Evolutionary conservation across 192 early-diverging fungal genomes (phyloP).

Genomic region (Coemansia sp.): DNA sequence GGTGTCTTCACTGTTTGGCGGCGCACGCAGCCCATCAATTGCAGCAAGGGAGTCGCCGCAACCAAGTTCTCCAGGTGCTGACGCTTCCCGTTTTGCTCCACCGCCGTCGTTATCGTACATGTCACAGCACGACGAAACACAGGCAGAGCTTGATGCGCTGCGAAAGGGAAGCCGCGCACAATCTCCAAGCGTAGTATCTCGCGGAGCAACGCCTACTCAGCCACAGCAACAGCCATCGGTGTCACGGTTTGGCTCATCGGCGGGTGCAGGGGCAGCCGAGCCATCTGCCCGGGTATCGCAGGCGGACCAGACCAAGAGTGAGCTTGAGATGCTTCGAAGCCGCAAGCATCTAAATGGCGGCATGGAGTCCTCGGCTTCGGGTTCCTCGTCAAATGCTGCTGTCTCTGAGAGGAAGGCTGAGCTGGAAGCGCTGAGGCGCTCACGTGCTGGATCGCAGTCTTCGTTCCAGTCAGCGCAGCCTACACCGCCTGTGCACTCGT

Average conservation of each 20-base stretch:
- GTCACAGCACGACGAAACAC: conserved; percentile 49
- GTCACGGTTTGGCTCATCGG: conserved; percentile 22
- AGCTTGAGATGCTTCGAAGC: conserved; percentile 53
- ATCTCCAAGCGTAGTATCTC: conserved; percentile 21
- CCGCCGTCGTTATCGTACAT: conserved; percentile 22
- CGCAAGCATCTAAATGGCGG: conserved; percentile 42
- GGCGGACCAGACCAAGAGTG: conserved; percentile 54
- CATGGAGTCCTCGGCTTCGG: conserved; percentile 22
- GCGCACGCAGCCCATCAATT: conserved; percentile 19
- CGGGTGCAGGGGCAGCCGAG: conserved; percentile 18
- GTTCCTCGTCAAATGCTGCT: neutral
- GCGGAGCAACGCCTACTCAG: conserved; percentile 11
- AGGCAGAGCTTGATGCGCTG: conserved; percentile 53
- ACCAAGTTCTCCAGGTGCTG: conserved; percentile 11
- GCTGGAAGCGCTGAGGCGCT: conserved; percentile 41
- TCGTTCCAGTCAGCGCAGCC: conserved; percentile 11
- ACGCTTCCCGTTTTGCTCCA: conserved; percentile 2
- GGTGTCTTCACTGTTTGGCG: conserved; percentile 27
- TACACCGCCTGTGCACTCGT: conserved; percentile 28
- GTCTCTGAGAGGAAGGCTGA: conserved; percentile 43
- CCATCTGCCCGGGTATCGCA: conserved; percentile 40
- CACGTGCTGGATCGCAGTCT: conserved; percentile 36
- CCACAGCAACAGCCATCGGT: conserved; percentile 18
- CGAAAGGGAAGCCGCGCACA: conserved; percentile 46
- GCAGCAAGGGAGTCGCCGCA: conserved; percentile 10